These are phyloP conservation scores for Saccharum officinarum DNA, from an alignment of 176 grass and related monocot genomes.

Conservation along the genomic window DNA sequence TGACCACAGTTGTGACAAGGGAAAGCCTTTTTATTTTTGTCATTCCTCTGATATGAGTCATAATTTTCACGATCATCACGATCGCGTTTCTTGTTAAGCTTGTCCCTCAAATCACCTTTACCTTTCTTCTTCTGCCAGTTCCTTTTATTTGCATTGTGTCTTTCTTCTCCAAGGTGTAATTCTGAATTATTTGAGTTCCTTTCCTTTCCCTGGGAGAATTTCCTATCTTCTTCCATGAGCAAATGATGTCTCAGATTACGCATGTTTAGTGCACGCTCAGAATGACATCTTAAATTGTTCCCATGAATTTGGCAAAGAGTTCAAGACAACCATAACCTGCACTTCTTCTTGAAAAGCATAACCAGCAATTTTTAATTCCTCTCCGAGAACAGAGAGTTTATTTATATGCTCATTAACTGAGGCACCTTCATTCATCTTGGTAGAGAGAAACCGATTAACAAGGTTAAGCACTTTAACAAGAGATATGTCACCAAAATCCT, in stretches of 20 bases:
- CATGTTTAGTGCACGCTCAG: no score
- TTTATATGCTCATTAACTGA: no score
- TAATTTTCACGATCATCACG: not conserved
- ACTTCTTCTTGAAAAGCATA: no score
- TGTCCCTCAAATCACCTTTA: not conserved
- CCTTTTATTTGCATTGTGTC: not conserved
- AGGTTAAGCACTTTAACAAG: no score
- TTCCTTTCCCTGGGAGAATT: not conserved
- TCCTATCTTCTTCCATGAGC: not conserved
- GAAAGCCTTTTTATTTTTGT: not conserved
- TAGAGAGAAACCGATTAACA: no score
- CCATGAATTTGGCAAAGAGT: no score
- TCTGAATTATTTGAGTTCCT: not conserved
- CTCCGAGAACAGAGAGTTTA: no score
- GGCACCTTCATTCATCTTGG: no score
- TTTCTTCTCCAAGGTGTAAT: constrained; percentile 16
- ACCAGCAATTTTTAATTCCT: no score
- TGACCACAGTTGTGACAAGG: not conserved
- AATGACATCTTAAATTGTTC: no score
- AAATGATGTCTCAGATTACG: not conserved
- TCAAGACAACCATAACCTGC: no score
- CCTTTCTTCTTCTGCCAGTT: not conserved
- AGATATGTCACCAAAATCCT: no score
- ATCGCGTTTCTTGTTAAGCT: not conserved
- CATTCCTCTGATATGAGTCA: not conserved